Conservation (phyloP, 2,329 filamentous ascomycete species). For the Penicillium brevicompactum region DNA sequence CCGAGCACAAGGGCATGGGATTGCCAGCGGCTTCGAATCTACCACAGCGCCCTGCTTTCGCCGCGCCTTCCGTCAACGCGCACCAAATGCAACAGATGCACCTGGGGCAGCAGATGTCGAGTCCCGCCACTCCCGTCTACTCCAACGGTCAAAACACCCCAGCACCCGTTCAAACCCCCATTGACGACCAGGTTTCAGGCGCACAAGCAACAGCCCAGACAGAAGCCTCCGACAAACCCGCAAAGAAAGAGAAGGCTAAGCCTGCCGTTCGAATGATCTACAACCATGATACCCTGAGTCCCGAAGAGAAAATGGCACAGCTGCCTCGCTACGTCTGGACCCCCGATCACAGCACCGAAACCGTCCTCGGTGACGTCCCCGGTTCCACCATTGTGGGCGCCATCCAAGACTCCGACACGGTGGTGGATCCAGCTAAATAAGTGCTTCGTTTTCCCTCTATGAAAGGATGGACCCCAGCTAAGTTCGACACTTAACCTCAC, state of each 20-base stretch:
- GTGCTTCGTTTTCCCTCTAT: slow-evolving; percentile 8
- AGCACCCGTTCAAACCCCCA: slow-evolving; percentile 32
- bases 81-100: slow-evolving; percentile 61
- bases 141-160: slow-evolving; percentile 33
- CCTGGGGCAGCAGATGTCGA: slow-evolving; percentile 48
- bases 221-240: slow-evolving; percentile 60
- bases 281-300: slow-evolving; percentile 75
- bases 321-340: slow-evolving; percentile 74
- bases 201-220: slow-evolving; percentile 44
- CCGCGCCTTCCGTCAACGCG: slow-evolving; percentile 55
- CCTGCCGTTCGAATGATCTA: slow-evolving; percentile 70
- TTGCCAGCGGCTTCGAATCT: slow-evolving; percentile 59
- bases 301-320: slow-evolving; percentile 85
- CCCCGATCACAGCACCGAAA: slow-evolving; percentile 47
- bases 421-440: slow-evolving; percentile 37
- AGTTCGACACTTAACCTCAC: slow-evolving; percentile 39
- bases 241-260: slow-evolving; percentile 69
- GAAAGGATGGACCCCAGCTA: slow-evolving; percentile 36
- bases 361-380: slow-evolving; percentile 37
- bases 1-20: slow-evolving; percentile 51
- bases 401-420: slow-evolving; percentile 37
- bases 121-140: slow-evolving; percentile 25
- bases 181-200: slow-evolving; percentile 56
- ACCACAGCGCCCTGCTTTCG: slow-evolving; percentile 63
- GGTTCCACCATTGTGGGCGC: slow-evolving; percentile 36